Evolutionary conservation across 371 early-diverging fungal species (phyloP).

Genomic region (Haplosporangium sp.): DNA sequence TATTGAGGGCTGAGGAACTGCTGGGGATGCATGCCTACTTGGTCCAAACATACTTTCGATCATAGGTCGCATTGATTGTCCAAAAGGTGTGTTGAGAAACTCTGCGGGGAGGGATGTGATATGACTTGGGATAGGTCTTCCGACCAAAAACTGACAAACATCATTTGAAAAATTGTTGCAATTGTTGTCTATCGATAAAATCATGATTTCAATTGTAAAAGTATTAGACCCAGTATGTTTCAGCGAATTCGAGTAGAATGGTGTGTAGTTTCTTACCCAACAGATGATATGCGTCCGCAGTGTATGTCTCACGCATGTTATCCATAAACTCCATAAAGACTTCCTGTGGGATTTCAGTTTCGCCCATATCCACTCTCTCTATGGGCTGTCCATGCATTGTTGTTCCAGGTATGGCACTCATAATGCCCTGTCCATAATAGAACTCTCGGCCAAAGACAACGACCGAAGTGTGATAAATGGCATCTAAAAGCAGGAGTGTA

Average conservation of each 20-base stretch:
- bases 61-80: slow-evolving; percentile 80
- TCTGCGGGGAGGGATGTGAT: slow-evolving; percentile 64
- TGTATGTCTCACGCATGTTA: slow-evolving; percentile 70
- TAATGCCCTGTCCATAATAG: slow-evolving; percentile 87
- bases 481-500: slow-evolving; percentile 11
- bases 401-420: slow-evolving; percentile 66
- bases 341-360: slow-evolving; percentile 82
- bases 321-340: slow-evolving; percentile 84
- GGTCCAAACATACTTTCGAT: slow-evolving; percentile 86
- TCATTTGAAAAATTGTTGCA: slow-evolving; percentile 87
- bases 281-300: slow-evolving; percentile 88
- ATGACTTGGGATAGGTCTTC: slow-evolving; percentile 77
- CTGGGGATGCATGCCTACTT: slow-evolving; percentile 50
- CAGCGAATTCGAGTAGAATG: background rate
- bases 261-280: slow-evolving; percentile 62
- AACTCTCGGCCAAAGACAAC: slow-evolving; percentile 90
- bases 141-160: slow-evolving; percentile 85
- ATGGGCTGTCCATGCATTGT: slow-evolving; percentile 83
- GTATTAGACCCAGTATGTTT: too few relatives aligned
- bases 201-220: background rate
- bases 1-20: background rate
- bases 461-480: slow-evolving; percentile 86
- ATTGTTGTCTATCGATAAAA: slow-evolving; percentile 67
- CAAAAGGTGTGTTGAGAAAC: slow-evolving; percentile 74
- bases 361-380: slow-evolving; percentile 82